Base-by-base conservation (phyloP, 1,284 basidiomycete genomes). In the Apiotrichum porosum region DNA sequence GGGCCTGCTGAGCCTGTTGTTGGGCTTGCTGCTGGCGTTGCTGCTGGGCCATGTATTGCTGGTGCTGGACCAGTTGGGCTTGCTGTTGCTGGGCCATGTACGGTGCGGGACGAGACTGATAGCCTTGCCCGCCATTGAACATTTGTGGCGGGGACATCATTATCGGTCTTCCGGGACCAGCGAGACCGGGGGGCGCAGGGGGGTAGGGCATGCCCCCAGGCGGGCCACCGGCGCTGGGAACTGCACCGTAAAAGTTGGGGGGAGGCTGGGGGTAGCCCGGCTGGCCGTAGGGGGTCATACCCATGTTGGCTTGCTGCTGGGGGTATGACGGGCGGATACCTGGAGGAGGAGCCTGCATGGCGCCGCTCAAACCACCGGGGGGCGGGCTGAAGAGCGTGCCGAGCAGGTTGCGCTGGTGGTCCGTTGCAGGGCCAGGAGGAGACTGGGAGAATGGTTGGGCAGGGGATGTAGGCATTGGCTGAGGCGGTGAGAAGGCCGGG, bases 341-440 rank as follows among this genome's bases (percentile, higher is more conserved):
- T 3, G 22, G 15, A 12, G 34, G 35, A 12, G 24, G 17, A 18
- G 32, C 15, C 23, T n/a, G 37, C 32, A 17, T 22, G 30, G 19
- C 12, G 22, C 26, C 14, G 41, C n/a, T 34, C 31, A 35, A 28
- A 28, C 26, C 39, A 32, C 31, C n/a, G 31, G 32, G 9, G 37
- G 37, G n/a, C 23, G 37, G 35, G 33, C 37, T 45, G 34, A 48
- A 52, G 5, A 52, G 42, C 14, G 51, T 44, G 22, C 51, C 51
- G 12, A 52, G 46, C 19, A 52, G 46, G 6, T 42, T 46, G 18
- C 45, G 45, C 38, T 52, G 51, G 42, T 48, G 51, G 22, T 48
- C 42, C 33, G 39, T 47, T 12, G 33, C 33, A 3, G 43, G 42
- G 5, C 26, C 28, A 18, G 43, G 23, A n/a, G 42, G 35, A 9